phyloP scores from a whole-genome alignment of 2,329 filamentous ascomycete species.

The Colletotrichum cuscutae region DNA sequence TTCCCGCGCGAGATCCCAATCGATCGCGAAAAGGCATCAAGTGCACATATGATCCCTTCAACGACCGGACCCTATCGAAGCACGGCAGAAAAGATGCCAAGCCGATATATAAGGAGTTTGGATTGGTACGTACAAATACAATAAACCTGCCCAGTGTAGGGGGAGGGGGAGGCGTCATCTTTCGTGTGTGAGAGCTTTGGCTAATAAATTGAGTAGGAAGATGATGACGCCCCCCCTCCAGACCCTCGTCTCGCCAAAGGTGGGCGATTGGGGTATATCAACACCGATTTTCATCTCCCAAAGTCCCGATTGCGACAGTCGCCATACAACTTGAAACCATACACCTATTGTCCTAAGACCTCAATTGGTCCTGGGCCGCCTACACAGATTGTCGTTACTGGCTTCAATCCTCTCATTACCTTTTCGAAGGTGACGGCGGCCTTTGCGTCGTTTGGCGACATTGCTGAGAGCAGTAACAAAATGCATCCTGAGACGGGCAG shows the following conservation, averaged over 20 bases:
- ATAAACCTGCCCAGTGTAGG: conserved; percentile 50
- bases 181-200: conserved; percentile 60
- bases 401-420: conserved; percentile 90
- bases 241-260: conserved; percentile 85
- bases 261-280: conserved; percentile 74
- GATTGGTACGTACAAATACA: conserved; percentile 70
- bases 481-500: conserved; percentile 95
- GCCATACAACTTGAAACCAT: conserved; percentile 84
- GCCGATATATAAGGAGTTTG: conserved; percentile 71
- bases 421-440: conserved; percentile 81
- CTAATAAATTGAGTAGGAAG: conserved; percentile 76
- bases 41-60: conserved; percentile 70
- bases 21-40: conserved; percentile 65
- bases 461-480: conserved; percentile 91
- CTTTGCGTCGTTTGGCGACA: conserved; percentile 86
- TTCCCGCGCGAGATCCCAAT: conserved; percentile 66
- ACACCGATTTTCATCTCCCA: conserved; percentile 74
- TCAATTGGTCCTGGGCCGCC: conserved; percentile 91
- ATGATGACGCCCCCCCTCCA: conserved; percentile 81
- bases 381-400: conserved; percentile 90
- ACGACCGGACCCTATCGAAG: conserved; percentile 61
- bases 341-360: conserved; percentile 82
- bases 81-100: conserved; percentile 67
- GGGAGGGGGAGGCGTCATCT: conserved; percentile 74
- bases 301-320: conserved; percentile 78